phyloP scores from a whole-genome alignment of 331 rosid genomes.

The Spiraea crenata region DNA sequence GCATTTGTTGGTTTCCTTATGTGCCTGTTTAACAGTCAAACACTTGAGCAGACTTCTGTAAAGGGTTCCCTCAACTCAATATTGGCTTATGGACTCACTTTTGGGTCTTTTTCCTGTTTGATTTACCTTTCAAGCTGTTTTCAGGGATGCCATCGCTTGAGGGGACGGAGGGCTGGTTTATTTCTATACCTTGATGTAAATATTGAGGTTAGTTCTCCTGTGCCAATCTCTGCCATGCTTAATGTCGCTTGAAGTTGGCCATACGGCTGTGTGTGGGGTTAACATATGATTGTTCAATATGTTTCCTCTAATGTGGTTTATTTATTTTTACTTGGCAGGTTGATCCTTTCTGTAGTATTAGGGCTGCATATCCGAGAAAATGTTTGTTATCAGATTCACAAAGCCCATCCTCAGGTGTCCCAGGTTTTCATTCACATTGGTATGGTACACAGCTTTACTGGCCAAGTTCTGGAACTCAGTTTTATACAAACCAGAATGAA shows the following conservation, averaged over 20 bases:
- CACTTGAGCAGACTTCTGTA: neutral
- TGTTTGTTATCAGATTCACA: constrained; percentile 75
- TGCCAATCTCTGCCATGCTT: constrained; percentile 15
- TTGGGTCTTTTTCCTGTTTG: neutral
- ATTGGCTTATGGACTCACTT: neutral
- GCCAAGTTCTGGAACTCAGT: neutral
- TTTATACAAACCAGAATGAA: neutral
- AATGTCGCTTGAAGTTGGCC: constrained; percentile 4
- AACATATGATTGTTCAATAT: neutral
- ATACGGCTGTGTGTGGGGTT: constrained; percentile 1
- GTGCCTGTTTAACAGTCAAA: neutral
- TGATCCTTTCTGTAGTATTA: constrained; percentile 88
- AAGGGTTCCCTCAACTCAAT: neutral
- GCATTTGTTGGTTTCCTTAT: neutral
- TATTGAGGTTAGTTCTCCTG: constrained; percentile 68
- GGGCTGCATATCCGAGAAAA: constrained; percentile 82
- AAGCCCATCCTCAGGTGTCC: constrained; percentile 62
- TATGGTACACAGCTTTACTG: constrained; percentile 22
- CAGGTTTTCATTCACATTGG: constrained; percentile 93
- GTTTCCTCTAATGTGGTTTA: neutral
- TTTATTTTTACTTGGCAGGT: constrained; percentile 56
- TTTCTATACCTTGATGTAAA: constrained; percentile 79
- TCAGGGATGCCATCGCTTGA: constrained; percentile 78
- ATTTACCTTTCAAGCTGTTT: constrained; percentile 15
- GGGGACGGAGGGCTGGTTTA: constrained; percentile 96